Evolutionary conservation across 805 yeast species (phyloP).

Genomic region (Metschnikowia similis): DNA sequence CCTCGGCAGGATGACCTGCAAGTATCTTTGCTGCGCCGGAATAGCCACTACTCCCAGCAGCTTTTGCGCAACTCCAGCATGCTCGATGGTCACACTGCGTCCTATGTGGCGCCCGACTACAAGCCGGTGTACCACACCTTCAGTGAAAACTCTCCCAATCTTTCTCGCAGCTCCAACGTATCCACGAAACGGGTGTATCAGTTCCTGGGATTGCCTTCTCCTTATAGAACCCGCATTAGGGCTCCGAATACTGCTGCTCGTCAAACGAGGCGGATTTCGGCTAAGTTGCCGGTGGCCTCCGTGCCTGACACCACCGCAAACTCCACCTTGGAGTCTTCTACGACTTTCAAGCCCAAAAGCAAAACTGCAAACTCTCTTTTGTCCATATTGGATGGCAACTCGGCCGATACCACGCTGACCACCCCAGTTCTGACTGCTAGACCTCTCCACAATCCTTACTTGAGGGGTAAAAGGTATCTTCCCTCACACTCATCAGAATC

Average conservation of each 20-base stretch:
- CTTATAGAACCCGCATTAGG: conserved; percentile 38
- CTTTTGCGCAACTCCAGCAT: conserved; percentile 24
- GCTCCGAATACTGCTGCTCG: conserved; percentile 25
- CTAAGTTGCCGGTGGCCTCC: conserved; percentile 5
- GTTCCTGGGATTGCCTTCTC: conserved; percentile 43
- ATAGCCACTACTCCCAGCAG: conserved; percentile 26
- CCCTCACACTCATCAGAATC: conserved; percentile 8
- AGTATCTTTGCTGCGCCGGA: conserved; percentile 1
- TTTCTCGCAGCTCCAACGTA: conserved; percentile 21
- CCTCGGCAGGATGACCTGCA: conserved; percentile 6
- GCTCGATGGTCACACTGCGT: conserved; percentile 15
- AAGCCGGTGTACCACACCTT: conserved; percentile 35
- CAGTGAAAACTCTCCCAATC: conserved; percentile 15
- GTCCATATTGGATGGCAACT: conserved; percentile 35
- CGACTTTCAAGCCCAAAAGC: conserved; percentile 30
- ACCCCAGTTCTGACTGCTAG: neutral
- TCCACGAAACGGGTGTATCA: conserved; percentile 42
- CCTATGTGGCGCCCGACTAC: conserved; percentile 33
- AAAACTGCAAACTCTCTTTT: conserved; percentile 48
- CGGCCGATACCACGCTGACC: neutral
- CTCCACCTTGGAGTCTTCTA: conserved; percentile 3
- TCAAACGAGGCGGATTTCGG: conserved; percentile 10
- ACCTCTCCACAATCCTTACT: conserved; percentile 17
- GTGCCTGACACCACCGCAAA: conserved; percentile 1
- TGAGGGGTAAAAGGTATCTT: conserved; percentile 9